Base-by-base conservation (phyloP, 2,329 filamentous ascomycete species). In the Fusarium euwallaceae region DNA sequence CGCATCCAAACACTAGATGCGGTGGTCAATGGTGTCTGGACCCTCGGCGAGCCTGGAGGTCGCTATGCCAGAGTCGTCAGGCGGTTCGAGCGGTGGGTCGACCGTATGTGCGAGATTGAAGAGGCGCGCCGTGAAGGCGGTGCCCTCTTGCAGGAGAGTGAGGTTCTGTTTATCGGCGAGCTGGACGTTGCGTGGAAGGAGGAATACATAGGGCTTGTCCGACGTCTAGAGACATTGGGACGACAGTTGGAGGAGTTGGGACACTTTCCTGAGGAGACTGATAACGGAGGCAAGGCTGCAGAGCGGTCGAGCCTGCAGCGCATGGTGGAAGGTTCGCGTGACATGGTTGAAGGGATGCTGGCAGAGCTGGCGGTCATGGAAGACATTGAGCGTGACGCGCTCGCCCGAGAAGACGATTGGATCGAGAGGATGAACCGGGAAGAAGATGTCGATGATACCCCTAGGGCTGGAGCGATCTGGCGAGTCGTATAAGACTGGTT, bases 281-380 rank as follows among this genome's bases (percentile, higher is more conserved):
- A 66, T 20, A 34, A 17, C n/a, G 68, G 67, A 5, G 66, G 61
- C n/a, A 66, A 66, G 29, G 56, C 14, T 6, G 59, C 61, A 14
- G 72, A 79, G 66, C 32, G 78, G 43, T 65, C 80, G 17, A 88
- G 85, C 68, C 77, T 92, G 64, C 82, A 78, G 24, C 80, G 83
- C 32, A 85, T 91, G 73, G 79, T 92, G 43, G 81, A 80, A 8
- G 86, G 84, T 3, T 89, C 87, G 65, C 80, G 84, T 24, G 78
- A 76, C 17, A 80, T 93, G 53, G 85, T 92, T 14, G 78, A 83
- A 58, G 89, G 87, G 39, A 93, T 93, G 91, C 80, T 91, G 53
- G 84, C 83, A n/a, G 92, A 93, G 83, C 82, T 93, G 71, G 81
- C 81, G n/a, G 70, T 87, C 69, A 93, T 93, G 91, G 86, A 86